Evolutionary conservation across 345 rosid species (phyloP).

Genomic region (Salix dunnii): DNA sequence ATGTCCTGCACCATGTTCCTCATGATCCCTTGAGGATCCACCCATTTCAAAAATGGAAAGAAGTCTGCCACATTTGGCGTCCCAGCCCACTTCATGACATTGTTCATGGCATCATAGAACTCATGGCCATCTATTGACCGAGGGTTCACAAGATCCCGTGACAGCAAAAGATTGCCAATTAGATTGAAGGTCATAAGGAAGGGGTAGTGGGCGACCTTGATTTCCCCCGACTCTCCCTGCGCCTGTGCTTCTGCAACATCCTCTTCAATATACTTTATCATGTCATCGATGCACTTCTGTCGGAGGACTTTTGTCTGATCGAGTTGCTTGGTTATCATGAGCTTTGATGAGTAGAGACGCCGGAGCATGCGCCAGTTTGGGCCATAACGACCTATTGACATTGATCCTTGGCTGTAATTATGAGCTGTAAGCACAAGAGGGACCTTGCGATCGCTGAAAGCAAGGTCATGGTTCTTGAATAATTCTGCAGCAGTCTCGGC

Average conservation of each 20-base stretch:
- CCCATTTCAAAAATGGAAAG: constrained; percentile 7
- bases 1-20: constrained; percentile 16
- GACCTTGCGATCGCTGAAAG: too few relatives aligned
- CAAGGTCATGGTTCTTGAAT: constrained; percentile 21
- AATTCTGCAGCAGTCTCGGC: constrained; percentile 21
- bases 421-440: too few relatives aligned
- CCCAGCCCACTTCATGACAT: constrained; percentile 1
- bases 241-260: not conserved
- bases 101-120: constrained; percentile 18
- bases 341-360: constrained; percentile 7
- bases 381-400: constrained; percentile 7
- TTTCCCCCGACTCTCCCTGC: constrained; percentile 13
- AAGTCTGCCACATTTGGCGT: constrained; percentile 24
- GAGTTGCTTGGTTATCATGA: constrained; percentile 9
- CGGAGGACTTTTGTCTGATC: constrained; percentile 4
- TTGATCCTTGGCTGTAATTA: too few relatives aligned
- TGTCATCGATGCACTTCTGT: constrained; percentile 3
- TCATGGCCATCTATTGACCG: constrained; percentile 8
- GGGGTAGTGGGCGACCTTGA: not conserved
- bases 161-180: constrained; percentile 20
- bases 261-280: constrained; percentile 8
- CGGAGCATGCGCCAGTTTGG: constrained; percentile 11
- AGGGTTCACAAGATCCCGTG: constrained; percentile 11
- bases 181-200: constrained; percentile 17
- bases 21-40: constrained; percentile 31